Conservation (phyloP, 148 eudicot genomes). For the Euryodendron excelsum region DNA sequence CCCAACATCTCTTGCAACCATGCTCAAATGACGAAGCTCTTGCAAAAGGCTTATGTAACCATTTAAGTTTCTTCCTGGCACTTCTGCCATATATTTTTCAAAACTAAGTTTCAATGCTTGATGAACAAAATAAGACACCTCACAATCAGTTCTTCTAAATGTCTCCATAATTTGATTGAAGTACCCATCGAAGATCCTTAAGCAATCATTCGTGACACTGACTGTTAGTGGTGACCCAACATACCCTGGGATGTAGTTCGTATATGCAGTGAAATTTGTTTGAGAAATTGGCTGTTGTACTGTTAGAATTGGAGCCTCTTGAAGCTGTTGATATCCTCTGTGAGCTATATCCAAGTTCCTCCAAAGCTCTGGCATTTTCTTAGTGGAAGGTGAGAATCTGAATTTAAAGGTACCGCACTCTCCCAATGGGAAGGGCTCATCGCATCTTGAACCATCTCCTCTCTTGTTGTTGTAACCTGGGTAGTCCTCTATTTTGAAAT, state of each 20-base stretch:
- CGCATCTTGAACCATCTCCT: conserved; percentile 43
- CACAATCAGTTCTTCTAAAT: conserved; percentile 25
- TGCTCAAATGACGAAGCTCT: conserved; percentile 34
- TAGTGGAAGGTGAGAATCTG: conserved; percentile 10
- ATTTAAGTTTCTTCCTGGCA: conserved; percentile 18
- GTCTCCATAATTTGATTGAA: conserved; percentile 23
- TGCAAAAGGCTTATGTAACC: conserved; percentile 26
- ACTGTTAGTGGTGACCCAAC: background rate
- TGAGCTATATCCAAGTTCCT: background rate
- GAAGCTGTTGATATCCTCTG: background rate
- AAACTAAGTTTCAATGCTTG: conserved; percentile 26
- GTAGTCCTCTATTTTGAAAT: conserved; percentile 44
- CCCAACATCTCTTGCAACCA: conserved; percentile 21
- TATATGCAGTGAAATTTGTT: background rate
- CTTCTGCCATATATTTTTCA: conserved; percentile 26
- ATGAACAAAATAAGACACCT: conserved; percentile 14
- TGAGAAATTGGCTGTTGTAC: background rate
- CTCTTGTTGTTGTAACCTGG: conserved; percentile 72
- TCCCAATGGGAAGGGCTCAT: conserved; percentile 54
- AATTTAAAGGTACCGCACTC: conserved; percentile 56
- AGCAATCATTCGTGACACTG: conserved; percentile 17
- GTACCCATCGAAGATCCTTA: conserved; percentile 35
- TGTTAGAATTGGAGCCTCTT: background rate
- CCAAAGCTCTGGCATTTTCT: background rate
- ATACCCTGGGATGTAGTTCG: background rate